These are phyloP conservation scores for Fusarium liriodendri DNA, from an alignment of 2,329 filamentous ascomycete genomes.

Conservation along the genomic window DNA sequence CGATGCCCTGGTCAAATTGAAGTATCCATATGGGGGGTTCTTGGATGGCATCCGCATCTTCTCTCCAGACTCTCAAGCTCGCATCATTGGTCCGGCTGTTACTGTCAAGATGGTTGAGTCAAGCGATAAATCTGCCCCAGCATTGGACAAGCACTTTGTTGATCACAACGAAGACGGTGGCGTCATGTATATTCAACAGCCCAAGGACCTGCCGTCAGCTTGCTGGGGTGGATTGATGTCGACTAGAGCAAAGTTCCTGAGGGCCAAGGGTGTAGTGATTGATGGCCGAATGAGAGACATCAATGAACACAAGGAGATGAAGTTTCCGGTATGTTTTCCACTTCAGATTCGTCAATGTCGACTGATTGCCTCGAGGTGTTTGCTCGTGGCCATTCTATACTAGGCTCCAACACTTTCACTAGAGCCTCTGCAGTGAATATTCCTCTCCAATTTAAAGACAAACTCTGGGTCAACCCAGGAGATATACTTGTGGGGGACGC, in stretches of 20 bases:
- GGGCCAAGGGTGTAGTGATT: slow-evolving; percentile 42
- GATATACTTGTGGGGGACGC: slow-evolving; percentile 45
- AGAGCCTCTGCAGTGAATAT: slow-evolving; percentile 43
- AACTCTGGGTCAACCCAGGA: slow-evolving; percentile 46
- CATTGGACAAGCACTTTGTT: slow-evolving; percentile 43
- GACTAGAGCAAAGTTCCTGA: slow-evolving; percentile 42
- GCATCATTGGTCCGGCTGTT: slow-evolving; percentile 43
- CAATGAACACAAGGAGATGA: slow-evolving; percentile 43
- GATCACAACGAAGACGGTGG: slow-evolving; percentile 39
- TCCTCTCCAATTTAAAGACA: slow-evolving; percentile 40
- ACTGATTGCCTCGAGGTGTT: slow-evolving; percentile 38
- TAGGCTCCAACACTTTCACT: slow-evolving; percentile 47
- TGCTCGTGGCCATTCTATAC: slow-evolving; percentile 40
- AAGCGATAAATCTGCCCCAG: slow-evolving; percentile 40
- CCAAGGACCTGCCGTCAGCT: slow-evolving; percentile 39
- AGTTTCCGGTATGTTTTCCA: slow-evolving; percentile 9
- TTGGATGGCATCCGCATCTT: slow-evolving; percentile 41
- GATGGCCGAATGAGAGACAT: slow-evolving; percentile 46
- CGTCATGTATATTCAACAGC: slow-evolving; percentile 47
- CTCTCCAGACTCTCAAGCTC: slow-evolving; percentile 29
- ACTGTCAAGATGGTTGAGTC: slow-evolving; percentile 46
- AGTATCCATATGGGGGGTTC: slow-evolving; percentile 43
- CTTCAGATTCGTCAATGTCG: background rate
- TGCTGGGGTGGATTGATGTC: slow-evolving; percentile 48
- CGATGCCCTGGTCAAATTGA: slow-evolving; percentile 46